Conservation (phyloP, 2,329 filamentous ascomycete species). For the Scorias spongiosa region DNA sequence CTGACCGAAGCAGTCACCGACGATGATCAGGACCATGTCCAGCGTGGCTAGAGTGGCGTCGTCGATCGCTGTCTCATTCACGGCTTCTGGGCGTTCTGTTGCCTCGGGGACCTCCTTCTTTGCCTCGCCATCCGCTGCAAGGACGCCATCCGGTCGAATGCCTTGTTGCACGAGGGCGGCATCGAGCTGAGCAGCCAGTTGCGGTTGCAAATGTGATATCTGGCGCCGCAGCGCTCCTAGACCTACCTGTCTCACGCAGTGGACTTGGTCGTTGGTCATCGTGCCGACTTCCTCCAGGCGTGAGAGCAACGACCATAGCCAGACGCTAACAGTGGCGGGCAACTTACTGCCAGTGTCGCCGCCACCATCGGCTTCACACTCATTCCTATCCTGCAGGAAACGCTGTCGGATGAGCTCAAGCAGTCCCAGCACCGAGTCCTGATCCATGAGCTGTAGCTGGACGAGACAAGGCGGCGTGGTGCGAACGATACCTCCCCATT, state of each 20-base stretch:
- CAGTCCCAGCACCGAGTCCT: conserved; percentile 49
- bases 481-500: conserved; percentile 35
- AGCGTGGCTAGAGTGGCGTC: conserved; percentile 42
- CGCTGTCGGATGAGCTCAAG: conserved; percentile 44
- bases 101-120: no score
- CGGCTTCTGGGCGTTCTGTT: not conserved
- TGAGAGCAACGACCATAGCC: conserved; percentile 74
- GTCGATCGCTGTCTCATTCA: not conserved
- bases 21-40: conserved; percentile 81
- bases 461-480: conserved; percentile 31
- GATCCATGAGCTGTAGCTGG: conserved; percentile 41
- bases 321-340: conserved; percentile 54
- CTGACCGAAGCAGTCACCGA: conserved; percentile 81
- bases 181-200: conserved; percentile 11
- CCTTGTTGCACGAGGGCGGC: conserved; percentile 13
- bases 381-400: conserved; percentile 34
- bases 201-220: conserved; percentile 13
- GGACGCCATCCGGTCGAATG: conserved; percentile 6
- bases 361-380: no score
- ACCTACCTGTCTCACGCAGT: conserved; percentile 61
- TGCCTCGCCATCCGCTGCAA: not conserved
- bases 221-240: conserved; percentile 43
- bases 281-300: conserved; percentile 53
- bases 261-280: conserved; percentile 60
- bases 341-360: conserved; percentile 37